Base-by-base conservation (phyloP, 257 asterid genomes). In the Solanum tacnaense region DNA sequence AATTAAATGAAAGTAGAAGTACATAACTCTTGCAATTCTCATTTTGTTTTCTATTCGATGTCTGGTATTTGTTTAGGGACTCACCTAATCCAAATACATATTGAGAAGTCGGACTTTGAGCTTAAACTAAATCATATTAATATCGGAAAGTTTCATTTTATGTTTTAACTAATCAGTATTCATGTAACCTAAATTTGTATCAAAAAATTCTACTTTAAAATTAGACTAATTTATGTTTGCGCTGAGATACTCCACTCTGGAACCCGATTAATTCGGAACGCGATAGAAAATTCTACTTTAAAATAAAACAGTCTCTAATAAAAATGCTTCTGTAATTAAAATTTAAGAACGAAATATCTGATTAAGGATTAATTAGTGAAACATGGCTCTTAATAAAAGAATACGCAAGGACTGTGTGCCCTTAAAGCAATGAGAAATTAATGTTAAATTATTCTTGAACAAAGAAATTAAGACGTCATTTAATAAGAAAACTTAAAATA, bases 341-440 rank as follows among this genome's bases (percentile, higher is more conserved):
- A 3, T 7, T 29, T 1, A 1, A 6, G 4, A 8, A 5, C 1
- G 0, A 70, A 70, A 70, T 1, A 29, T 25, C 5, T 25, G 0
- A 67, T 31, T 70, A 12, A 70, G 13, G 3, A 31, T 70, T n/a
- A 76, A 41, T 25, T 25, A 78, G 25, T 4, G 36, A 46, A 78
- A 41, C 84, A 36, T 44, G 84, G 38, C 27, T 23, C 84, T 79
- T 44, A 41, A 44, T 15, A 44, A 44, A 79, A 3, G 84, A 8
- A 79, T 44, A 79, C 27, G 38, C 65, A 79, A 78, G 84, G 36
- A 41, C 35, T 78, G 21, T 78, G 62, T 39, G 44, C 35, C 84
- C 84, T 78, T 78, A n/a, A 78, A 78, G 25, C 36, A 78, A 78
- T 25, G 25, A 41, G 6, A n/a, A 78, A 78, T 78, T 41, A 78